Conservation (phyloP, 2,329 filamentous ascomycete genomes). For the Pestalotiopsis sp. region DNA sequence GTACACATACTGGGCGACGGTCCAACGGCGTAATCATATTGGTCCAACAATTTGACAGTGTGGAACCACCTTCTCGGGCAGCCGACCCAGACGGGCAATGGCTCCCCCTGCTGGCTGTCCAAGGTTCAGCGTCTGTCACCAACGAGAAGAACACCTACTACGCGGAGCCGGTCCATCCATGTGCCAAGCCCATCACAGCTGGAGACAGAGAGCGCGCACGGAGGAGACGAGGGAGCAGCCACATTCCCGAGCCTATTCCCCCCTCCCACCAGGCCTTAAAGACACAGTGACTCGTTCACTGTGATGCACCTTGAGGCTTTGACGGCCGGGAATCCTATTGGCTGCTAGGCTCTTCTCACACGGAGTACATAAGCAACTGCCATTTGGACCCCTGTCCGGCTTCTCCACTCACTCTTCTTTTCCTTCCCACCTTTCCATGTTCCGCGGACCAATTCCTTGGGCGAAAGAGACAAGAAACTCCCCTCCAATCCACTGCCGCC, state of each 20-base stretch:
- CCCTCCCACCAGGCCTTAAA: too few species aligned
- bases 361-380: not conserved
- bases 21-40: constrained; percentile 1
- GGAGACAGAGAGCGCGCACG: not conserved
- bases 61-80: constrained; percentile 7
- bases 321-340: not conserved
- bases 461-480: not conserved
- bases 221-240: not conserved
- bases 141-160: not conserved
- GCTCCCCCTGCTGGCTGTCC: not conserved
- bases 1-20: not conserved
- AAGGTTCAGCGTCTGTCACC: not conserved
- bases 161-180: not conserved
- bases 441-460: not conserved
- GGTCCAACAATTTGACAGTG: not conserved
- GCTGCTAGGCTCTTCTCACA: not conserved
- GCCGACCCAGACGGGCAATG: constrained; percentile 10
- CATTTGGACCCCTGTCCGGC: not conserved
- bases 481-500: not conserved
- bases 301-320: not conserved
- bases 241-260: too few species aligned
- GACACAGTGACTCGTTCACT: not conserved
- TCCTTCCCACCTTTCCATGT: constrained; percentile 1
- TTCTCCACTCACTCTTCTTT: not conserved
- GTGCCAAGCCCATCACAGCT: not conserved